Conservation (phyloP, 208 protist genomes). For the Acanthamoeba lugdunensis region DNA sequence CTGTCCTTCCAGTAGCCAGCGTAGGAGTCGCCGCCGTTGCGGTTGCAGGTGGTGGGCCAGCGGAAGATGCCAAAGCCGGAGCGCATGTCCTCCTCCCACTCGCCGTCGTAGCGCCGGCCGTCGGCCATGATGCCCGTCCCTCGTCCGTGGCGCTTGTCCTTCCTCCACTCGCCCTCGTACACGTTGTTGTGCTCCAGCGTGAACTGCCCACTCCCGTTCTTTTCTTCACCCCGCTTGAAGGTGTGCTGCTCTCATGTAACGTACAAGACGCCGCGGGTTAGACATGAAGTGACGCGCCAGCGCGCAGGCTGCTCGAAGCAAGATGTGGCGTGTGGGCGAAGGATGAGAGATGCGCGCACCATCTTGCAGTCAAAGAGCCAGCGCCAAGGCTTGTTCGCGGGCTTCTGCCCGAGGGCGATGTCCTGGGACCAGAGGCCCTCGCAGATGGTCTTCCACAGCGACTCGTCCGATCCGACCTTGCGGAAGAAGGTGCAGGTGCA, state of each 20-base stretch:
- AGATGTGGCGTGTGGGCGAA: background rate
- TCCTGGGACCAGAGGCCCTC: background rate
- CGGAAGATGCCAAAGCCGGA: conserved; percentile 65
- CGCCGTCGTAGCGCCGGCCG: conserved; percentile 21
- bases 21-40: conserved; percentile 64
- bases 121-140: background rate
- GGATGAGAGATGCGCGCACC: background rate
- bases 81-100: conserved; percentile 65
- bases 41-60: conserved; percentile 40
- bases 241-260: background rate
- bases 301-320: background rate
- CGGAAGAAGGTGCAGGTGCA: conserved; percentile 19
- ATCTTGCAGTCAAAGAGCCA: conserved; percentile 57
- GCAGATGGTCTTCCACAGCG: conserved; percentile 41
- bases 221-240: background rate
- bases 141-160: background rate
- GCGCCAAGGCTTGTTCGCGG: background rate
- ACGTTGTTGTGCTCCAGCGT: conserved; percentile 15
- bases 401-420: conserved; percentile 33
- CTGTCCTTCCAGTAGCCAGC: conserved; percentile 59
- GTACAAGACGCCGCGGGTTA: background rate
- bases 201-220: conserved; percentile 12
- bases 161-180: conserved; percentile 62
- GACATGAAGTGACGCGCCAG: background rate
- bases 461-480: conserved; percentile 38